Conservation (phyloP, 2,329 filamentous ascomycete species). For the Fusarium bactridioides region DNA sequence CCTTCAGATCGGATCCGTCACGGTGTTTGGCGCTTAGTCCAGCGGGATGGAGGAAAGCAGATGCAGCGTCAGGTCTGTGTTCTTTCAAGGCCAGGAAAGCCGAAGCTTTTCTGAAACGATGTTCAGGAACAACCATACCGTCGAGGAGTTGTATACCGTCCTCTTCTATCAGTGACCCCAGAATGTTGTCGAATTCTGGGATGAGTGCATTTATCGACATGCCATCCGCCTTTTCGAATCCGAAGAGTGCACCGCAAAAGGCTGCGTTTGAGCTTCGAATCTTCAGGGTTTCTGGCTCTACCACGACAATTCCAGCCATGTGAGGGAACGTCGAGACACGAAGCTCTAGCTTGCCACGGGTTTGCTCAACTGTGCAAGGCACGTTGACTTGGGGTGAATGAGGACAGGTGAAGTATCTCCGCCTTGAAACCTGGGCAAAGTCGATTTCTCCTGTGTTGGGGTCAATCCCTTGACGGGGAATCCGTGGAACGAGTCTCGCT, state of each 20-base stretch:
- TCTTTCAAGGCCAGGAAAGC: slow-evolving; percentile 85
- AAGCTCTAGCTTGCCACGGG: slow-evolving; percentile 74
- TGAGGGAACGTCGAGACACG: slow-evolving; percentile 94
- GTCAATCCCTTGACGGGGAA: slow-evolving; percentile 79
- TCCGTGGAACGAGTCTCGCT: slow-evolving; percentile 78
- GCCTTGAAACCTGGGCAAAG: slow-evolving; percentile 75
- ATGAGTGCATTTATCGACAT: slow-evolving; percentile 81
- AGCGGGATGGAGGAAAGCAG: slow-evolving; percentile 82
- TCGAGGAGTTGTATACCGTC: slow-evolving; percentile 85
- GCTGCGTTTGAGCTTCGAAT: slow-evolving; percentile 95
- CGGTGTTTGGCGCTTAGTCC: slow-evolving; percentile 87
- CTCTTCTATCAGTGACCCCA: slow-evolving; percentile 83
- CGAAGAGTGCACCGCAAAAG: slow-evolving; percentile 92
- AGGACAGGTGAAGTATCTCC: slow-evolving; percentile 84
- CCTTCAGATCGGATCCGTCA: slow-evolving; percentile 89
- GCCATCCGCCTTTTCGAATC: slow-evolving; percentile 83
- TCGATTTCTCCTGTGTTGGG: slow-evolving; percentile 77
- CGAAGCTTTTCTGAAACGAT: slow-evolving; percentile 90
- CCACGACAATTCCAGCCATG: slow-evolving; percentile 94
- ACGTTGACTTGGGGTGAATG: slow-evolving; percentile 81
- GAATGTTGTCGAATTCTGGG: slow-evolving; percentile 84
- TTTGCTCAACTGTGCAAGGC: slow-evolving; percentile 81
- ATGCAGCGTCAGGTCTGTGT: slow-evolving; percentile 78
- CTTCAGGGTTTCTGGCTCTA: slow-evolving; percentile 78
- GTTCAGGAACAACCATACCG: slow-evolving; percentile 96